Evolutionary conservation across 805 yeast genomes (phyloP).

Genomic region (Cyberlindnera misumaiensis): DNA sequence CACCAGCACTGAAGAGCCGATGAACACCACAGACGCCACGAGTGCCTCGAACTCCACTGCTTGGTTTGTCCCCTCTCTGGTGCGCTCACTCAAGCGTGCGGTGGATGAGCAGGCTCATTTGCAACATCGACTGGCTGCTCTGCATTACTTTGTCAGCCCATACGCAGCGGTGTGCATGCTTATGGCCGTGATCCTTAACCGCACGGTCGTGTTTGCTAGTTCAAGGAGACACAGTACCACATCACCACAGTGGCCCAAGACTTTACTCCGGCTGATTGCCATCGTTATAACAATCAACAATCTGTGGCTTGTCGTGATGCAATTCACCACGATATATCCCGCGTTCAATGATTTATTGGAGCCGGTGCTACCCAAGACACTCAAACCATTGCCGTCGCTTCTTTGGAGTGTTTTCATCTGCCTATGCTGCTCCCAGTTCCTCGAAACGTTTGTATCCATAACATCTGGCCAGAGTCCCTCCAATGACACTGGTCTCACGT

Average conservation of each 20-base stretch:
- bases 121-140: slow-evolving; percentile 6
- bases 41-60: background rate
- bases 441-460: slow-evolving; percentile 59
- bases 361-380: slow-evolving; percentile 4
- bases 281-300: slow-evolving; percentile 24
- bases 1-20: background rate
- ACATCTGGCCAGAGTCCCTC: slow-evolving; percentile 50
- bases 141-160: slow-evolving; percentile 41
- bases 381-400: slow-evolving; percentile 31
- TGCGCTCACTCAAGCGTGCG: slow-evolving; percentile 5
- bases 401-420: slow-evolving; percentile 54
- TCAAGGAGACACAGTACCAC: slow-evolving; percentile 26
- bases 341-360: background rate
- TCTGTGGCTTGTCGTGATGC: slow-evolving; percentile 18
- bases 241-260: slow-evolving; percentile 17
- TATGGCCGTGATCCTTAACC: slow-evolving; percentile 50
- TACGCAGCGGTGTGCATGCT: slow-evolving; percentile 49
- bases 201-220: slow-evolving; percentile 53
- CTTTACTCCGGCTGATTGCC: slow-evolving; percentile 34
- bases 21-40: background rate
- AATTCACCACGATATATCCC: slow-evolving; percentile 6
- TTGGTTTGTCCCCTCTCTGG: slow-evolving; percentile 1
- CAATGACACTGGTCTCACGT: slow-evolving; percentile 61
- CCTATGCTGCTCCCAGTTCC: slow-evolving; percentile 53
- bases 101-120: slow-evolving; percentile 9